Evolutionary conservation across 305 asterid genomes (phyloP).

Genomic region (Stenogyne calaminthoides): DNA sequence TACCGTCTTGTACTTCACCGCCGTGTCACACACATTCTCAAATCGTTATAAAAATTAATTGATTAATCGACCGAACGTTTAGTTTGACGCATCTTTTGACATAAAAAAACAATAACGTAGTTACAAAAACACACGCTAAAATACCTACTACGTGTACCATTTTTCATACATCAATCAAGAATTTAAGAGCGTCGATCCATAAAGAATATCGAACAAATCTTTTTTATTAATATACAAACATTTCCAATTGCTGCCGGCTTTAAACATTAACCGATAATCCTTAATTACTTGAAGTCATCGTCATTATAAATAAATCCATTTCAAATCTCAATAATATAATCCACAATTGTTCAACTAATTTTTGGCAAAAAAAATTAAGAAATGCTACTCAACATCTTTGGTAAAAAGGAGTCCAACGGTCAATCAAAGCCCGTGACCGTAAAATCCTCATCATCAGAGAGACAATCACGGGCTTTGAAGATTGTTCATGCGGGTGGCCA

Average conservation of each 20-base stretch:
- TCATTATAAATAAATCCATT: not conserved
- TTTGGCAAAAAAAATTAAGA: not conserved
- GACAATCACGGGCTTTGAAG: conserved; percentile 44
- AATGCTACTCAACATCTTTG: conserved; percentile 42
- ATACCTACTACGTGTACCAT: not conserved
- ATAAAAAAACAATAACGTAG: not conserved
- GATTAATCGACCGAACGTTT: not conserved
- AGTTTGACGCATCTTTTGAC: not conserved
- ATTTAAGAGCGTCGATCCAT: not conserved
- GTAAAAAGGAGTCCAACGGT: conserved; percentile 25
- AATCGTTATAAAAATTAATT: no score
- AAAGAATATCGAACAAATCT: not conserved
- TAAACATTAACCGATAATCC: not conserved
- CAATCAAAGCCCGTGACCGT: conserved; percentile 11
- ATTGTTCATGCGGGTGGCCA: conserved; percentile 69
- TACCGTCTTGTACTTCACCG: no score
- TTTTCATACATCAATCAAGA: not conserved
- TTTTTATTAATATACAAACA: not conserved
- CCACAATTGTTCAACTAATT: not conserved
- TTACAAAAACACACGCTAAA: not conserved
- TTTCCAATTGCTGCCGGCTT: not conserved
- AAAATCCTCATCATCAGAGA: not conserved
- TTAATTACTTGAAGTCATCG: conserved; percentile 28
- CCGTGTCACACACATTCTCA: no score
- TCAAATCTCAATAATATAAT: not conserved